Conservation (phyloP, 768 basidiomycete genomes). For the Rhizopogon rudus region DNA sequence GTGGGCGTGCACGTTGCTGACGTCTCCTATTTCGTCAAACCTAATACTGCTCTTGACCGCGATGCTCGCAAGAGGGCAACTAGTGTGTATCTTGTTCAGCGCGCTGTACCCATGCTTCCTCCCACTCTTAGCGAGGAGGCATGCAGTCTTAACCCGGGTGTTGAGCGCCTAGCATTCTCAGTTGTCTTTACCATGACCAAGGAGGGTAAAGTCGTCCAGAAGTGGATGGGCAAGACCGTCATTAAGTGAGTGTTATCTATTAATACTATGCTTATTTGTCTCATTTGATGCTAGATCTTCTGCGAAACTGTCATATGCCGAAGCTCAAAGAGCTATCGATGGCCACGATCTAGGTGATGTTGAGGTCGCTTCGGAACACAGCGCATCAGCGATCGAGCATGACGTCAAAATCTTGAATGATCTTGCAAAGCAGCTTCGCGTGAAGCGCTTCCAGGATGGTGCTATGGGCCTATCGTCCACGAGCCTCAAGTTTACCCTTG, state of each 20-base stretch:
- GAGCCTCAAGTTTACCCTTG: conserved; percentile 72
- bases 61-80: conserved; percentile 97
- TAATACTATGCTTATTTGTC: not conserved
- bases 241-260: conserved; percentile 58
- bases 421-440: conserved; percentile 69
- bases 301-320: conserved; percentile 76
- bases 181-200: conserved; percentile 80
- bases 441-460: conserved; percentile 74
- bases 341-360: conserved; percentile 55
- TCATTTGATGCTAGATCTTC: conserved; percentile 55
- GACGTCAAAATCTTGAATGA: conserved; percentile 70
- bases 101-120: conserved; percentile 96
- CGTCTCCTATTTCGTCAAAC: conserved; percentile 92
- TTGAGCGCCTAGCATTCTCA: conserved; percentile 90
- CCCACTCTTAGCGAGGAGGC: conserved; percentile 89
- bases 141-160: conserved; percentile 85
- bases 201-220: conserved; percentile 78
- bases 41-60: conserved; percentile 95
- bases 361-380: conserved; percentile 53
- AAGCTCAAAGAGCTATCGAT: conserved; percentile 80
- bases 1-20: conserved; percentile 96
- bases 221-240: conserved; percentile 91
- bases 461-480: conserved; percentile 67
- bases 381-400: conserved; percentile 55
- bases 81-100: conserved; percentile 94